Conservation (phyloP, 129 eudicot genomes). For the Heracleum sosnowskyi region DNA sequence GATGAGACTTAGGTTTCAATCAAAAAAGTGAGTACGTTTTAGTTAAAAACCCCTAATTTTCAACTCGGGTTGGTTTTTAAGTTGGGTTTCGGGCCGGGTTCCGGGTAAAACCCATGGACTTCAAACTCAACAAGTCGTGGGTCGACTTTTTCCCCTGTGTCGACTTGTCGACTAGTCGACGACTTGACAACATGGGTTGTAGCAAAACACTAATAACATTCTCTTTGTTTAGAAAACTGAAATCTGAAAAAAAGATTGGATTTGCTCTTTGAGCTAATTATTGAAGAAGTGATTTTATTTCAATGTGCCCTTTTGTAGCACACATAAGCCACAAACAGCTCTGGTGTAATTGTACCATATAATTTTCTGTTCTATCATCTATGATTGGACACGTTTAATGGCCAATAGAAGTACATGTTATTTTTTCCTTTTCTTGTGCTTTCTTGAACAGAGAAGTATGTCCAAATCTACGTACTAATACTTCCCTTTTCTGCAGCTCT, state of each 20-base stretch:
- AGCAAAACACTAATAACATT: background rate
- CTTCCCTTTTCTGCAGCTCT: slow-evolving; percentile 36
- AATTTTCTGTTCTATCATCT: background rate
- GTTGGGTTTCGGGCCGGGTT: too few relatives aligned
- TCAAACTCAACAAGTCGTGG: too few relatives aligned
- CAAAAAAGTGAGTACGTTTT: too few relatives aligned
- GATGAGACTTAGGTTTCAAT: too few relatives aligned
- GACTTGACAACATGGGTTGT: too few relatives aligned
- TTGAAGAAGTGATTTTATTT: background rate
- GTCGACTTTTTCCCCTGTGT: too few relatives aligned
- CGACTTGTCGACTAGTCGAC: too few relatives aligned
- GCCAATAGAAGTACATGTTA: background rate
- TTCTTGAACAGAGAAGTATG: background rate
- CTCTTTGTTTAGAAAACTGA: background rate
- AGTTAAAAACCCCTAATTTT: too few relatives aligned
- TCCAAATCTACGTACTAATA: slow-evolving; percentile 3
- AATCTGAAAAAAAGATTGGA: background rate
- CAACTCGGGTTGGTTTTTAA: too few relatives aligned
- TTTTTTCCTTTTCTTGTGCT: background rate
- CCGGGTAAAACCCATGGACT: too few relatives aligned
- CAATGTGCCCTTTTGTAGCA: background rate
- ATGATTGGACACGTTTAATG: background rate
- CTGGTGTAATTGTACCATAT: background rate
- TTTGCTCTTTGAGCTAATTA: background rate
- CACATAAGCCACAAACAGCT: background rate